Evolutionary conservation across 441 rosid species (phyloP).

Genomic region (Breynia disticha): DNA sequence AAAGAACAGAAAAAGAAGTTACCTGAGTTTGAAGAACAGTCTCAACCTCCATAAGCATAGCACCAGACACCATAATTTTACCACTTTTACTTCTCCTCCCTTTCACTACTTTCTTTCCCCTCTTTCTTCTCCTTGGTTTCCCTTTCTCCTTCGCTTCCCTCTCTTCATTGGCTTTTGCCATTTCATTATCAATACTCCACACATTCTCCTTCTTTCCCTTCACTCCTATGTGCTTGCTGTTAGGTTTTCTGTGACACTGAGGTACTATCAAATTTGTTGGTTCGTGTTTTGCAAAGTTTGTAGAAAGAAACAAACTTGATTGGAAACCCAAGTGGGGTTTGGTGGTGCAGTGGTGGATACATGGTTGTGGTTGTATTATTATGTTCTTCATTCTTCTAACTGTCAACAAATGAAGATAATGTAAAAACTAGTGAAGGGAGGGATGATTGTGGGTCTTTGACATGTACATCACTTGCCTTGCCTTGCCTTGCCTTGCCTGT

Average conservation of each 20-base stretch:
- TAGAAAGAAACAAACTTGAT: constrained; percentile 1
- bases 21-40: constrained; percentile 91
- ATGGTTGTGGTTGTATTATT: constrained; percentile 32
- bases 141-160: constrained; percentile 14
- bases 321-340: constrained; percentile 8
- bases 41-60: constrained; percentile 66
- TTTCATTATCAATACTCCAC: constrained; percentile 77
- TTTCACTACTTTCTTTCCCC: constrained; percentile 34
- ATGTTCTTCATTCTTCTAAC: neutral
- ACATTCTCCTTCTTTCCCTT: constrained; percentile 57
- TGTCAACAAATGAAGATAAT: too few species aligned
- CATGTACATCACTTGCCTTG: too few species aligned
- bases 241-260: constrained; percentile 21
- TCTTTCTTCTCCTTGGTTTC: constrained; percentile 27
- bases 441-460: too few species aligned
- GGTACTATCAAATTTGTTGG: constrained; percentile 2
- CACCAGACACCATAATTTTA: constrained; percentile 43
- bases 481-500: too few species aligned
- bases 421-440: too few species aligned
- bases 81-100: constrained; percentile 29
- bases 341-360: constrained; percentile 29
- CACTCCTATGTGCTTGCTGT: constrained; percentile 12
- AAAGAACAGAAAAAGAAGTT: neutral
- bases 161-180: constrained; percentile 20
- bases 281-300: constrained; percentile 11